Percentiles rank a stretch among this genome's conserved stretches.
These are phyloP conservation scores for Nemania serpens DNA, from an alignment of 2,329 filamentous ascomycete species.

Conservation along the genomic window DNA sequence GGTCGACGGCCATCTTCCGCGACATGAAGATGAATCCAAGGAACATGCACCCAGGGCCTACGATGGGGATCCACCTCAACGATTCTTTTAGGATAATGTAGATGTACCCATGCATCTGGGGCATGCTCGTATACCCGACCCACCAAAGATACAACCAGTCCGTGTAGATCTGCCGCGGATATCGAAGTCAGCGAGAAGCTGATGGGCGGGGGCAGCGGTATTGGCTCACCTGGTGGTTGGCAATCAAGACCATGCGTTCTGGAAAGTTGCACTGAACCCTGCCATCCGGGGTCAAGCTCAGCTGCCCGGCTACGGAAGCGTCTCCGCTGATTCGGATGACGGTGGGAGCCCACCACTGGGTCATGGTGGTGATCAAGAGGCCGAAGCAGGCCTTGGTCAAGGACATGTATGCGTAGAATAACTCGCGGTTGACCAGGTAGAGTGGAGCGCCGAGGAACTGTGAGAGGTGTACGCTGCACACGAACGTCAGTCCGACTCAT, in stretches of 20 bases:
- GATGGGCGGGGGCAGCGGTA: background rate
- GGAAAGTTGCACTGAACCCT: conserved; percentile 79
- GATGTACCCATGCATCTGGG: conserved; percentile 80
- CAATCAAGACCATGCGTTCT: conserved; percentile 79
- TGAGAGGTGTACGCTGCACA: conserved; percentile 65
- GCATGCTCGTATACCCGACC: conserved; percentile 79
- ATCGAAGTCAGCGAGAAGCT: conserved; percentile 29
- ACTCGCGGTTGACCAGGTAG: conserved; percentile 74
- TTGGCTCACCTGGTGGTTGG: conserved; percentile 75
- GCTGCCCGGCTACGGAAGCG: conserved; percentile 75
- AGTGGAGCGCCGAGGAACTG: conserved; percentile 78
- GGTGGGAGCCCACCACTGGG: conserved; percentile 86
- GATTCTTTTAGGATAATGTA: conserved; percentile 93
- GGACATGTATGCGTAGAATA: conserved; percentile 86
- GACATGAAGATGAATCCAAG: conserved; percentile 91
- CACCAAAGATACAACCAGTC: conserved; percentile 95
- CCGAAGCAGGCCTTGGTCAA: conserved; percentile 86
- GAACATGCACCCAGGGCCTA: conserved; percentile 82
- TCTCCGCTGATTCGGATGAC: conserved; percentile 83
- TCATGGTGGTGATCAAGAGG: conserved; percentile 77
- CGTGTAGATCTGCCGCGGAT: conserved; percentile 68
- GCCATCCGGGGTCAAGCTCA: conserved; percentile 71
- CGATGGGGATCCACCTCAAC: conserved; percentile 76
- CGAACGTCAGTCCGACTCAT: conserved; percentile 11
- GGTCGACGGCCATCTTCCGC: conserved; percentile 84